phyloP scores from a whole-genome alignment of 306 rosid species.

The Acacia melanoxylon region DNA sequence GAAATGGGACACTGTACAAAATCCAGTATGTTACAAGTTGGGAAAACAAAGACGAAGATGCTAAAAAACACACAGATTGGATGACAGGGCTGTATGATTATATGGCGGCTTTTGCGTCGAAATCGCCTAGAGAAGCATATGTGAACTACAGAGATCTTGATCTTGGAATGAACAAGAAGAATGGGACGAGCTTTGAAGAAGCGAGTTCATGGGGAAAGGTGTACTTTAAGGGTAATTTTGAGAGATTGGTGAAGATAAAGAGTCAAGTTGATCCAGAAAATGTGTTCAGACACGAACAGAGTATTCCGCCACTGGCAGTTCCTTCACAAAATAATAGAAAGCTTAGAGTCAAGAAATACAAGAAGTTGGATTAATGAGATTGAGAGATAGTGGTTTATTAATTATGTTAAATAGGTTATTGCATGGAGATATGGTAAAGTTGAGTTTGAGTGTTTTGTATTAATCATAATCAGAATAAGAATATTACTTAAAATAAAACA shows the following conservation, averaged over 20 bases:
- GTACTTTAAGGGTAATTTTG: constrained; percentile 45
- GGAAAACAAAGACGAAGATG: constrained; percentile 30
- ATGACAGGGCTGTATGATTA: constrained; percentile 46
- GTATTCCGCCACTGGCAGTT: constrained; percentile 43
- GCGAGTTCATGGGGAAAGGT: constrained; percentile 47
- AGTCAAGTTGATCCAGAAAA: constrained; percentile 49
- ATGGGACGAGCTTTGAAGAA: constrained; percentile 36
- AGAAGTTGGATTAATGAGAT: constrained; percentile 3
- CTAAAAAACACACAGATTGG: constrained; percentile 44
- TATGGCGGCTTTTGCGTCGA: constrained; percentile 48
- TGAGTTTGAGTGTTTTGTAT: not conserved
- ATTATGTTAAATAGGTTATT: constrained; percentile 5
- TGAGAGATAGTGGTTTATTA: not conserved
- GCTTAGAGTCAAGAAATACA: not conserved
- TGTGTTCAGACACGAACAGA: constrained; percentile 56
- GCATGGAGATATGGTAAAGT: not conserved
- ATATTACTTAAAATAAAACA: not conserved
- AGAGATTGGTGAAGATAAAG: constrained; percentile 47
- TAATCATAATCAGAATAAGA: not conserved
- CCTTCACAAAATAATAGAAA: not conserved
- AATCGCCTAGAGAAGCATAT: constrained; percentile 44
- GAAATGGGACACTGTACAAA: constrained; percentile 57
- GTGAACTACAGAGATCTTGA: constrained; percentile 55
- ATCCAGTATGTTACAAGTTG: constrained; percentile 42
- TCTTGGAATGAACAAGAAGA: constrained; percentile 42